phyloP scores from a whole-genome alignment of 2,329 filamentous ascomycete species.

The Mycocentrospora acerina region DNA sequence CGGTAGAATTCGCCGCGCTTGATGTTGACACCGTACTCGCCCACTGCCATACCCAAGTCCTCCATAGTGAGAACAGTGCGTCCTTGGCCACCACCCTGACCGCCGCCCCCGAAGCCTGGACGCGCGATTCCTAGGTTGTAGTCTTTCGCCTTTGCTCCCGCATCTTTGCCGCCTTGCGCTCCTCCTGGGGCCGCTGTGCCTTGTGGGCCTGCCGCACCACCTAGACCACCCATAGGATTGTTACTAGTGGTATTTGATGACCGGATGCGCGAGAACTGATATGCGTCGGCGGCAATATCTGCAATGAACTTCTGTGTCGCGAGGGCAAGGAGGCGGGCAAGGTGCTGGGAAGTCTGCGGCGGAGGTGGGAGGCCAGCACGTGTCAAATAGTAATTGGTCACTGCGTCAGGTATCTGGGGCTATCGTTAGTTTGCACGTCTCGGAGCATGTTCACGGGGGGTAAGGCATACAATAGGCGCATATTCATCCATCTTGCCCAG shows the following conservation, averaged over 20 bases:
- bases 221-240: conserved; percentile 86
- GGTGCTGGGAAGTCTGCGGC: conserved; percentile 83
- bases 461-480: conserved; percentile 78
- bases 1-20: conserved; percentile 97
- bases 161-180: conserved; percentile 53
- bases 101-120: conserved; percentile 70
- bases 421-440: conserved; percentile 11
- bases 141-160: conserved; percentile 46
- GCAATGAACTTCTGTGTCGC: conserved; percentile 99
- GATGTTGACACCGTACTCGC: conserved; percentile 96
- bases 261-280: conserved; percentile 95
- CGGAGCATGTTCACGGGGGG: background rate
- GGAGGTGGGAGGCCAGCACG: conserved; percentile 91
- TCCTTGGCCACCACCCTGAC: conserved; percentile 84
- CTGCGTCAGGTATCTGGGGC: conserved; percentile 88
- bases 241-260: conserved; percentile 88
- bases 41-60: conserved; percentile 95
- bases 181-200: conserved; percentile 57
- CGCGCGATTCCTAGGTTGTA: conserved; percentile 52
- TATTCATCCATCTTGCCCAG: conserved; percentile 97
- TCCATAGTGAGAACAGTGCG: conserved; percentile 97
- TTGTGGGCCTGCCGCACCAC: conserved; percentile 63
- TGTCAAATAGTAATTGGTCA: conserved; percentile 97
- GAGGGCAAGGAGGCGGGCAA: conserved; percentile 89
- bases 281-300: conserved; percentile 94